Percentiles rank a stretch among this genome's conserved stretches.
Conservation (phyloP, 306 rosid genomes). For the Vigna mungo region DNA sequence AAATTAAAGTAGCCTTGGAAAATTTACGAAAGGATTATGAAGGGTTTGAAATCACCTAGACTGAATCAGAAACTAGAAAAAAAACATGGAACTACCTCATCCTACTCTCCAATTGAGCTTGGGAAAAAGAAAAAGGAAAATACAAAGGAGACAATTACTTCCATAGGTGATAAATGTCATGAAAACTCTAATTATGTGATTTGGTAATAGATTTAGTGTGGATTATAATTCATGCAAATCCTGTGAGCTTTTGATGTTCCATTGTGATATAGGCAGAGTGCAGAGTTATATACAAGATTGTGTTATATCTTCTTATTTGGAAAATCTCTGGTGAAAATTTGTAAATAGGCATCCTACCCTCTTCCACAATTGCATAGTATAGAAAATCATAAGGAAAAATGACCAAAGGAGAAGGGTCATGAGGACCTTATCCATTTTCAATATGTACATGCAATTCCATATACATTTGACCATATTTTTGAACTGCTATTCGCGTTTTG, state of each 20-base stretch:
- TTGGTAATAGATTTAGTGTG: background rate
- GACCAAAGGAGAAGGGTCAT: background rate
- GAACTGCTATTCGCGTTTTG: background rate
- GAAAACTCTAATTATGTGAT: background rate
- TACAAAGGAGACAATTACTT: background rate
- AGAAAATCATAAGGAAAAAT: background rate
- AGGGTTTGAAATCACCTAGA: background rate
- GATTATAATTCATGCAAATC: background rate
- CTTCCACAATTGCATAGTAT: background rate
- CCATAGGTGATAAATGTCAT: background rate
- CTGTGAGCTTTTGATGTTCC: background rate
- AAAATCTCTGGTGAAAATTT: background rate
- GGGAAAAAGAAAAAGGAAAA: background rate
- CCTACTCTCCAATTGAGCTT: background rate
- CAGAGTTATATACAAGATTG: background rate
- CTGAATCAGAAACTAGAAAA: background rate
- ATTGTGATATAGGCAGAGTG: background rate
- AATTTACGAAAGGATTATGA: background rate
- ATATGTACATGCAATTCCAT: background rate
- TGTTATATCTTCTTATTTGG: background rate
- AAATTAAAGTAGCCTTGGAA: background rate
- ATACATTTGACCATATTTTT: background rate
- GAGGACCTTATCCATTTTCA: background rate
- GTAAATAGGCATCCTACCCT: background rate
- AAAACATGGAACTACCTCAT: background rate